These are phyloP conservation scores for Grigorovia yakushimaensis DNA, from an alignment of 805 yeast genomes.

Conservation along the genomic window DNA sequence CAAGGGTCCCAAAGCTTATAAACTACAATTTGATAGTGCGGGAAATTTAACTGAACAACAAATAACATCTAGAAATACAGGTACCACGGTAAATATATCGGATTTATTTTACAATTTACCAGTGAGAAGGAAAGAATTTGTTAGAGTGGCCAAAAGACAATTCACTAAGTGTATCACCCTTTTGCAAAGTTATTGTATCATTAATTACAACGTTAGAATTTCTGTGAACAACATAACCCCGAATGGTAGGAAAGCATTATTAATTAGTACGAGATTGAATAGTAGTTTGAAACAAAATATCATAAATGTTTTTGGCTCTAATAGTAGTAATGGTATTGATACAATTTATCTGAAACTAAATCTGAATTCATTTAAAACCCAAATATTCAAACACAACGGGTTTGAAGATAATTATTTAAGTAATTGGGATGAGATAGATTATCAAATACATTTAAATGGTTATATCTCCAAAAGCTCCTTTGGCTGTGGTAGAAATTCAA, in stretches of 20 bases:
- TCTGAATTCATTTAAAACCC: conserved; percentile 25
- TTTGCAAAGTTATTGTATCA: conserved; percentile 60
- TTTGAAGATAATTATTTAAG: conserved; percentile 3
- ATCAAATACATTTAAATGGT: conserved; percentile 41
- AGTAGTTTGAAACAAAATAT: conserved; percentile 45
- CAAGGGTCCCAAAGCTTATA: conserved; percentile 47
- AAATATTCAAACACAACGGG: conserved; percentile 5
- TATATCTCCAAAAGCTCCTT: conserved; percentile 65
- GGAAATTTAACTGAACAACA: conserved; percentile 42
- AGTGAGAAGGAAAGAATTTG: conserved; percentile 68
- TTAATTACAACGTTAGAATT: conserved; percentile 48
- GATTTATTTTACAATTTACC: conserved; percentile 64
- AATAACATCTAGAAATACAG: conserved; percentile 47
- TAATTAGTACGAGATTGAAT: conserved; percentile 43
- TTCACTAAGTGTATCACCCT: conserved; percentile 56
- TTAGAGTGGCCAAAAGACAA: conserved; percentile 58
- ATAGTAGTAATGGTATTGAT: conserved; percentile 48
- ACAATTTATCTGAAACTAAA: conserved; percentile 37
- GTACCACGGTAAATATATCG: conserved; percentile 55
- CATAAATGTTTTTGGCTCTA: conserved; percentile 60
- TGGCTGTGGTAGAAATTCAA: conserved; percentile 63
- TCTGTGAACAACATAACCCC: conserved; percentile 44
- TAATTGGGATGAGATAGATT: conserved; percentile 13
- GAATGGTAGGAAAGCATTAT: conserved; percentile 40
- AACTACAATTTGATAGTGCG: conserved; percentile 40